Evolutionary conservation across 2,329 filamentous ascomycete genomes (phyloP).

Genomic region (Microdochium nivale): DNA sequence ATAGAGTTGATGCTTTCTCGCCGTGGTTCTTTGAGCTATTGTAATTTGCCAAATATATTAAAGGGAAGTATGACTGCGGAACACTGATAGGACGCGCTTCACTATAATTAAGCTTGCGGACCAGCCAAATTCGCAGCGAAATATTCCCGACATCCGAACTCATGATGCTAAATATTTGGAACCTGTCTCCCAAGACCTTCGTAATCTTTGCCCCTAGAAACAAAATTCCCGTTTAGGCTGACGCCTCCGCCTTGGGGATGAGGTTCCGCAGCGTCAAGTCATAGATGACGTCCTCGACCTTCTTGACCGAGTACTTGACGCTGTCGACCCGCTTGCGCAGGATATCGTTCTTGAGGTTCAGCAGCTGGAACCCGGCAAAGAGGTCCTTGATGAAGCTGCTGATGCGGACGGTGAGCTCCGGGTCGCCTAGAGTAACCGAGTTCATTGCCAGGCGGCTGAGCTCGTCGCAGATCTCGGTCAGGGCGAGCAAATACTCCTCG

Average conservation of each 20-base stretch:
- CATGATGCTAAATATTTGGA: too few relatives aligned
- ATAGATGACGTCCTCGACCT: constrained; percentile 96
- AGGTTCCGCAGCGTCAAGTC: constrained; percentile 83
- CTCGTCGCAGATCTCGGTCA: constrained; percentile 85
- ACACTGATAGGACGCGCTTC: too few relatives aligned
- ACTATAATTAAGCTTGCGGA: too few relatives aligned
- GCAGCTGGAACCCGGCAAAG: constrained; percentile 90
- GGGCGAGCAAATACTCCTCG: constrained; percentile 88
- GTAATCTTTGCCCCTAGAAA: neutral
- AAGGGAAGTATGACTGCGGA: too few relatives aligned
- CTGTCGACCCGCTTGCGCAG: constrained; percentile 81
- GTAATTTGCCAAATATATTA: neutral
- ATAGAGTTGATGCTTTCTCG: too few relatives aligned
- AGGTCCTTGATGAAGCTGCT: constrained; percentile 90
- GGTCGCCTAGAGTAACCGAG: constrained; percentile 85
- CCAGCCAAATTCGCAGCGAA: too few relatives aligned
- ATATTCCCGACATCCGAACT: neutral
- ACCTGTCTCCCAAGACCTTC: neutral
- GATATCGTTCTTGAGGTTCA: constrained; percentile 95
- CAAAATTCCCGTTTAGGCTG: neutral
- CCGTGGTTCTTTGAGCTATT: too few relatives aligned
- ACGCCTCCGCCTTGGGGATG: constrained; percentile 42
- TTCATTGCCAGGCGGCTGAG: constrained; percentile 87
- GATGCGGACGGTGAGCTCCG: constrained; percentile 76
- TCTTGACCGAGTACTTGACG: constrained; percentile 96